Conservation (phyloP, 1,284 basidiomycete genomes). For the Cryptococcus sp. region DNA sequence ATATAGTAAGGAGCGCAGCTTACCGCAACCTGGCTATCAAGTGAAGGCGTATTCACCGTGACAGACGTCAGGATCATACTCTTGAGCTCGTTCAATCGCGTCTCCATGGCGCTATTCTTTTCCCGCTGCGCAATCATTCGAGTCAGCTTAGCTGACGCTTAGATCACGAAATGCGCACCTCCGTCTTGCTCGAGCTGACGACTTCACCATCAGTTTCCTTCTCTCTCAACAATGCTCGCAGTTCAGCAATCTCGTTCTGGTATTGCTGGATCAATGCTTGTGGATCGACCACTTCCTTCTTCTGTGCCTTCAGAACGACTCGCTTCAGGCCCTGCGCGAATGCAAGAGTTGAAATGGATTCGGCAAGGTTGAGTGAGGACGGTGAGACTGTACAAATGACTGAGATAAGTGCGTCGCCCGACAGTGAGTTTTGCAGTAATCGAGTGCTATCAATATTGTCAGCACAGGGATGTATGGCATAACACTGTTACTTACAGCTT, state of each 20-base stretch:
- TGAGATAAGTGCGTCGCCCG: constrained; percentile 91
- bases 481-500: constrained; percentile 60
- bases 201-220: constrained; percentile 60
- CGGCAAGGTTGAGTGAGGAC: constrained; percentile 65
- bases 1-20: constrained; percentile 1
- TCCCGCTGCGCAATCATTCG: constrained; percentile 15
- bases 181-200: constrained; percentile 60
- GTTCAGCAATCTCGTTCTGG: constrained; percentile 83
- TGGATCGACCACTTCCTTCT: constrained; percentile 90
- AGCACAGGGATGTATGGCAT: neutral
- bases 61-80: constrained; percentile 83
- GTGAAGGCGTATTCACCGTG: constrained; percentile 63
- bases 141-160: neutral
- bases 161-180: constrained; percentile 8
- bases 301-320: constrained; percentile 75
- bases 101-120: constrained; percentile 72
- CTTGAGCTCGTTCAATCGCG: constrained; percentile 78
- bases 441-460: constrained; percentile 61
- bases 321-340: constrained; percentile 66
- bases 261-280: constrained; percentile 86
- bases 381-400: constrained; percentile 96
- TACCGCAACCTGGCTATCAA: constrained; percentile 13
- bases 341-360: constrained; percentile 78
- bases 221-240: constrained; percentile 54
- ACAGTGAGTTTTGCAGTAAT: constrained; percentile 89